These are phyloP conservation scores for Rhodosporidiobolus odoratus DNA, from an alignment of 768 basidiomycete species.

Conservation along the genomic window DNA sequence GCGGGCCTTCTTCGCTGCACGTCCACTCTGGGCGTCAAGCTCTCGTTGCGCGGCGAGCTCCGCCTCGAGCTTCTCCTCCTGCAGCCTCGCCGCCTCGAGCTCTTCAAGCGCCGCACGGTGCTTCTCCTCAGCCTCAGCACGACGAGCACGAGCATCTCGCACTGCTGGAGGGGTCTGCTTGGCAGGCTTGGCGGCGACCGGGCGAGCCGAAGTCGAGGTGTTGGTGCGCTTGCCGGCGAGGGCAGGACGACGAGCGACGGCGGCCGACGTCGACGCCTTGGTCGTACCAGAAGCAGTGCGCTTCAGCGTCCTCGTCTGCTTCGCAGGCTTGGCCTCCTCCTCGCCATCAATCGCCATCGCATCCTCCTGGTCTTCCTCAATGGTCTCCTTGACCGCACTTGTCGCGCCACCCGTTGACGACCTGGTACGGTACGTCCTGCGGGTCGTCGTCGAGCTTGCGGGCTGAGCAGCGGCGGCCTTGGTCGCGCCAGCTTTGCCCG, in stretches of 20 bases:
- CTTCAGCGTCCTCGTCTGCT: conserved; percentile 14
- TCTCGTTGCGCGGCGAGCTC: too few relatives aligned
- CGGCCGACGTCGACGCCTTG: not conserved
- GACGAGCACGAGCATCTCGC: conserved; percentile 15
- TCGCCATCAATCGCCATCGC: conserved; percentile 57
- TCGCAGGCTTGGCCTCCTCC: conserved; percentile 50
- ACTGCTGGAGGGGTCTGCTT: conserved; percentile 25
- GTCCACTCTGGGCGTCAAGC: conserved; percentile 30
- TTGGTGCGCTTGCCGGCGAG: conserved; percentile 10
- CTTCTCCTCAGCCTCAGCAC: conserved; percentile 24
- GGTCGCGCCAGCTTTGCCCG: not conserved
- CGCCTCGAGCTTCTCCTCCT: conserved; percentile 34
- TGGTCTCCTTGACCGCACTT: conserved; percentile 27
- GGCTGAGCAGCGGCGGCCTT: conserved; percentile 6
- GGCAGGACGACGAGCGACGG: not conserved
- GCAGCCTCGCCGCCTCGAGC: conserved; percentile 9
- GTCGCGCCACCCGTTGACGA: conserved; percentile 32
- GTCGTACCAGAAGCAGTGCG: conserved; percentile 9
- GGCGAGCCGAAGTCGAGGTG: conserved; percentile 4
- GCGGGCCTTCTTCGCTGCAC: conserved; percentile 39
- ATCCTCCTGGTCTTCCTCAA: conserved; percentile 8
- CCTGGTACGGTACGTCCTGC: conserved; percentile 29
- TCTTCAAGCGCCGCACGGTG: conserved; percentile 15
- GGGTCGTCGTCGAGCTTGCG: not conserved
- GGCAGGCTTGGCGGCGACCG: not conserved